These are phyloP conservation scores for Lipomyces yamadae DNA, from an alignment of 805 yeast species.

Conservation along the genomic window DNA sequence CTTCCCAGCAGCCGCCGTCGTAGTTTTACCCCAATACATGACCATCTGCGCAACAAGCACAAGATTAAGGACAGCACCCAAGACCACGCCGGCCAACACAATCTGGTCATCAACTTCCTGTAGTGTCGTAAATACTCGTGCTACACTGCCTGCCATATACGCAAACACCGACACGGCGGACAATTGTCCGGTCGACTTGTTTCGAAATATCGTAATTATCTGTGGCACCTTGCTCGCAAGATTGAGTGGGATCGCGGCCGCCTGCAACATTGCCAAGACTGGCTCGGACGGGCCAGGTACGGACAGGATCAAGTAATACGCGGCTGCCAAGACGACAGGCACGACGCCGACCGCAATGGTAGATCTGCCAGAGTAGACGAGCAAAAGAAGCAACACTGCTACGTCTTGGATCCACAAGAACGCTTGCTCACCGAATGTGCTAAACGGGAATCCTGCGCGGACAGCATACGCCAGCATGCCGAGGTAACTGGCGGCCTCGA, in stretches of 20 bases:
- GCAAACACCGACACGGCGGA: constrained; percentile 49
- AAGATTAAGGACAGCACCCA: constrained; percentile 46
- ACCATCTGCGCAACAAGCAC: constrained; percentile 48
- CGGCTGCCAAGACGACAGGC: constrained; percentile 25
- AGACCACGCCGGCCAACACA: constrained; percentile 45
- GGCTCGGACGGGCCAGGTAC: constrained; percentile 38
- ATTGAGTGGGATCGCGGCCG: constrained; percentile 48
- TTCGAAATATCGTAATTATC: constrained; percentile 47
- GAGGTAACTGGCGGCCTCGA: constrained; percentile 48
- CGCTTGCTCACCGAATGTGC: constrained; percentile 50
- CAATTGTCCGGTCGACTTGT: constrained; percentile 52
- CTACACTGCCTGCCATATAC: constrained; percentile 48
- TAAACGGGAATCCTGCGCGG: constrained; percentile 47
- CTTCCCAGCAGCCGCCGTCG: constrained; percentile 32
- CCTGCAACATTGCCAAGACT: constrained; percentile 40
- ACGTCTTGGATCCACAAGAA: constrained; percentile 49
- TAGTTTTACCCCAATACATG: constrained; percentile 41
- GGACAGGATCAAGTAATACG: constrained; percentile 36
- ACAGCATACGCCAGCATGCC: constrained; percentile 48
- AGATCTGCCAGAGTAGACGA: constrained; percentile 38
- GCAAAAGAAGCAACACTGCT: constrained; percentile 44
- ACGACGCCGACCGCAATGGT: constrained; percentile 35
- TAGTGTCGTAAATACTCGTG: constrained; percentile 50
- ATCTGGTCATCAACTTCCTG: constrained; percentile 47
- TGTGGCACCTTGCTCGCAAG: constrained; percentile 52